Base-by-base conservation (phyloP, 768 basidiomycete genomes). In the Boletus sensibilis region DNA sequence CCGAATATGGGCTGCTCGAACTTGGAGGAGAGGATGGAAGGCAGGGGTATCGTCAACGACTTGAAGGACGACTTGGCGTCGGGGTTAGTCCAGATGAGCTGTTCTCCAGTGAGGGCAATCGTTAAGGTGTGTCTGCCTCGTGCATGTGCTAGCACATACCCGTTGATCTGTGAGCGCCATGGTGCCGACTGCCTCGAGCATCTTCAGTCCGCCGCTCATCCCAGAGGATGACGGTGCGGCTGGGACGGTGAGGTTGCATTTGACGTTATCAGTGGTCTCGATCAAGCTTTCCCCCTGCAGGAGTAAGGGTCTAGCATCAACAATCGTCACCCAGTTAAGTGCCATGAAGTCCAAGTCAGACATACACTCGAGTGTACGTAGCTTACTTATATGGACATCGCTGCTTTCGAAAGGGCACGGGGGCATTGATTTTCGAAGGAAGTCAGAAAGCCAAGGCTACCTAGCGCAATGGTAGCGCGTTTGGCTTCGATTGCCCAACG, bases 391-490 rank as follows among this genome's bases (percentile, higher is more conserved):
- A 45, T 50, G 35, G 47, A 37, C 6, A 31, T 10, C 8, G 16
- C 20, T 48, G n/a, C 45, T 50, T 11, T 31, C 27, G 34, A 42
- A 20, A 53, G 13, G 21, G 3, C n/a, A 21, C 14, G 5, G 38
- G 18, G 12, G 9, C 33, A 55, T 56, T 37, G 12, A 25, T 31
- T 25, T 44, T 56, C 1, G 9, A n/a, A 12, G 18, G 25, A 23
- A 1, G 10, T 11, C 12, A 1, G 0, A 0, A n/a, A 2, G 16
- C 13, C 21, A 56, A 20, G 29, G 83, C 82, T 85, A 83, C 86
- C 86, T 90, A 77, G 88, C 88, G 86, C 88, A 90, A 90, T 90
- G 88, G 88, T 89, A 90, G 88, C 88, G 88, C 88, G 87, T 90
- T 88, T 90, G 88, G 88, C 88, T 90, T 90, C 88, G 87, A 88